phyloP scores from a whole-genome alignment of 202 grass and related monocot species.

The Digitaria exilis region DNA sequence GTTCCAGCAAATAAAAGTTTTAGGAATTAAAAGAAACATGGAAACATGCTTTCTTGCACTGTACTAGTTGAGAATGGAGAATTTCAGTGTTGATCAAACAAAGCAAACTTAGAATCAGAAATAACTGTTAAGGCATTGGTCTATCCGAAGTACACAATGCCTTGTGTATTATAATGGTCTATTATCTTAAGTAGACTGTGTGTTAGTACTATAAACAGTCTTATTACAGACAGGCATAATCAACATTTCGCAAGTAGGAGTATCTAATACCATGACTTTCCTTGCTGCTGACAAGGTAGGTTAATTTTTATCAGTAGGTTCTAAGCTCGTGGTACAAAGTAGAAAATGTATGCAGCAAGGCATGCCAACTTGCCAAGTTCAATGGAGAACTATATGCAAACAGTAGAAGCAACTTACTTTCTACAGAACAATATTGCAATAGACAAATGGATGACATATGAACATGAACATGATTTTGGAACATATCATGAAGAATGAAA shows the following conservation, averaged over 20 bases:
- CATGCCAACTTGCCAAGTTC: not conserved
- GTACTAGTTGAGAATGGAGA: not conserved
- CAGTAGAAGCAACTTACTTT: not conserved
- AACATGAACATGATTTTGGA: not conserved
- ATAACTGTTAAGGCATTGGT: not conserved
- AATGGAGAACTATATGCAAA: not conserved
- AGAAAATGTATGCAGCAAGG: not conserved
- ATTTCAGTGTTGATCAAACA: not conserved
- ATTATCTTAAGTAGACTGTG: not conserved
- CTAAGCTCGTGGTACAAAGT: not conserved
- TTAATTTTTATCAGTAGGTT: not conserved
- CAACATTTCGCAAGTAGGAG: too few species aligned
- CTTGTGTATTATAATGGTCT: not conserved
- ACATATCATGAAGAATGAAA: not conserved
- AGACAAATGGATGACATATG: not conserved
- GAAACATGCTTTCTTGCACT: not conserved
- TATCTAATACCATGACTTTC: not conserved
- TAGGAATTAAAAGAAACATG: not conserved
- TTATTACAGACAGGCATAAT: not conserved
- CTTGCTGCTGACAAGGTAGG: not conserved
- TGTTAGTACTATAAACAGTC: not conserved
- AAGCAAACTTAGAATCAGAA: not conserved
- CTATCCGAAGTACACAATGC: not conserved
- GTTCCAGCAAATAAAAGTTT: not conserved
- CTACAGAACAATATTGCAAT: not conserved